These are phyloP conservation scores for Malus sylvestris DNA, from an alignment of 306 rosid genomes.

Conservation along the genomic window DNA sequence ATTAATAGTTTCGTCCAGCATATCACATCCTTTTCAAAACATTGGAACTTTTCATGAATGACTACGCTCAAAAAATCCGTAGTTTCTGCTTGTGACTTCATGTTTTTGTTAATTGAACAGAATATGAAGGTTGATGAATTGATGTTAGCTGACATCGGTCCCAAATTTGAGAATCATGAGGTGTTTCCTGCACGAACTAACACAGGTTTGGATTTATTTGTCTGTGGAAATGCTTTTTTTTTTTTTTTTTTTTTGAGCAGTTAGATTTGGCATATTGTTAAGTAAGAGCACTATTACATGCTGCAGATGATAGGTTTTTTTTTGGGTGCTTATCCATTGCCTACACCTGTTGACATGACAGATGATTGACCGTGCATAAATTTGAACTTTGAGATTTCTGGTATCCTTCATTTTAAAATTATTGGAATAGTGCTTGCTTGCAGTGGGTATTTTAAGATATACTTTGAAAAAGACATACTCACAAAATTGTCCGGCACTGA, in stretches of 20 bases:
- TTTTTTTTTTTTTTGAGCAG: not conserved
- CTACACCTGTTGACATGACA: not conserved
- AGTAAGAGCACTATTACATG: not conserved
- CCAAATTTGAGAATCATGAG: constrained; percentile 79
- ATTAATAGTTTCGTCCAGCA: not conserved
- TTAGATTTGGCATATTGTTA: not conserved
- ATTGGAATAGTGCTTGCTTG: not conserved
- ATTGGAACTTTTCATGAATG: not conserved
- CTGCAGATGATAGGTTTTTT: no score
- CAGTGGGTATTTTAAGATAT: not conserved
- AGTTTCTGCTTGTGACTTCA: not conserved
- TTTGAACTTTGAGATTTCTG: not conserved
- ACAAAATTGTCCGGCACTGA: not conserved
- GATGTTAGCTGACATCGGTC: constrained; percentile 80
- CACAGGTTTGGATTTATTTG: constrained; percentile 51
- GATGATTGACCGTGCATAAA: not conserved
- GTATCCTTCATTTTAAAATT: not conserved
- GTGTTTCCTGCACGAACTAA: constrained; percentile 91
- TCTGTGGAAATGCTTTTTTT: constrained; percentile 6
- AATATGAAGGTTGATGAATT: constrained; percentile 72
- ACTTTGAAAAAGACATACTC: no score
- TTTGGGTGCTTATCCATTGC: no score
- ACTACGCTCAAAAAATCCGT: not conserved
- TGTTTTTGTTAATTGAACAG: constrained; percentile 42
- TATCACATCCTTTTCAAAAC: not conserved